Percentiles rank a stretch among this genome's conserved stretches.
Evolutionary conservation across 176 grass and related monocot species (phyloP).

Genomic region (Olyra latifolia): DNA sequence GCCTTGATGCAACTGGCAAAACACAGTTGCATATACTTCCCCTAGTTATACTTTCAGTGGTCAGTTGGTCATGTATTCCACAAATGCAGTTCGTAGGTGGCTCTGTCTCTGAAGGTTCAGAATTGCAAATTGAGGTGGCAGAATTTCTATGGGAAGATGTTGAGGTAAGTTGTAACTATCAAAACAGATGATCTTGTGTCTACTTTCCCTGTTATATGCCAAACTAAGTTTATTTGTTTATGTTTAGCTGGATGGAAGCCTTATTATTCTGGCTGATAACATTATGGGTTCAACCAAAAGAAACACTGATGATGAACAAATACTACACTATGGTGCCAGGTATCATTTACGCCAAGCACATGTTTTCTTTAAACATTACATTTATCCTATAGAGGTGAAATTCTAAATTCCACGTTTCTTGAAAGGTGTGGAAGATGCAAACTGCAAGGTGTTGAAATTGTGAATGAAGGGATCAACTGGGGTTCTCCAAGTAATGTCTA

Average conservation of each 20-base stretch:
- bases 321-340: conserved; percentile 74
- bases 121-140: conserved; percentile 90
- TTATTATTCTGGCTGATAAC: conserved; percentile 84
- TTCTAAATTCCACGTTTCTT: conserved; percentile 29
- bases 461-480: conserved; percentile 88
- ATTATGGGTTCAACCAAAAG: conserved; percentile 77
- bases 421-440: conserved; percentile 85
- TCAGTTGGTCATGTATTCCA: conserved; percentile 31
- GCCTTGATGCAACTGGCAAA: conserved; percentile 1
- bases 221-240: conserved; percentile 29
- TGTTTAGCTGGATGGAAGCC: conserved; percentile 80
- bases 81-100: conserved; percentile 71
- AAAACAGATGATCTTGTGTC: conserved; percentile 16
- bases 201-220: not conserved
- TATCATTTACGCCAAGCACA: conserved; percentile 23
- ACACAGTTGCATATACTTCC: conserved; percentile 3
- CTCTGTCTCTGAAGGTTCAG: conserved; percentile 75
- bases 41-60: conserved; percentile 10
- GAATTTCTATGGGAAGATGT: conserved; percentile 96
- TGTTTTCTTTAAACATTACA: not conserved
- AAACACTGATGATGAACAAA: conserved; percentile 53
- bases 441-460: conserved; percentile 64
- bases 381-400: conserved; percentile 1
- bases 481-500: conserved; percentile 81
- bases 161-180: conserved; percentile 51